phyloP scores from a whole-genome alignment of 73 alveolate genomes.

The Loxodes magnus region DNA sequence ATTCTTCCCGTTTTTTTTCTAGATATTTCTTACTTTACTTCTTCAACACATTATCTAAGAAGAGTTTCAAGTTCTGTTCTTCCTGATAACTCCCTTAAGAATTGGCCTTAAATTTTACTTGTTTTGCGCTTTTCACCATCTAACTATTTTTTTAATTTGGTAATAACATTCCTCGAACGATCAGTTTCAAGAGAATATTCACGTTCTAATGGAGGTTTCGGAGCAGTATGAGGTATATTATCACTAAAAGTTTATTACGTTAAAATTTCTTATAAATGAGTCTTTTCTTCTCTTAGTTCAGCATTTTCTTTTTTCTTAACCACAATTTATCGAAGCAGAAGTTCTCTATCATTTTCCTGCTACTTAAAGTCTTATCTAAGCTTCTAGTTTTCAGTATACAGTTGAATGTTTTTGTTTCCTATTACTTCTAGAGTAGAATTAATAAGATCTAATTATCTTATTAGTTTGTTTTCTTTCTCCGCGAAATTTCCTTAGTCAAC shows the following conservation, averaged over 20 bases:
- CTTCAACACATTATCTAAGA: slow-evolving; percentile 53
- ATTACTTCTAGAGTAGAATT: slow-evolving; percentile 44
- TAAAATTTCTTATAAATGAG: not conserved
- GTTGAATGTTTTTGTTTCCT: slow-evolving; percentile 40
- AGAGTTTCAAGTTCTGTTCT: slow-evolving; percentile 42
- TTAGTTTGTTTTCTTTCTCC: slow-evolving; percentile 55
- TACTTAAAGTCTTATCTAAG: slow-evolving; percentile 38
- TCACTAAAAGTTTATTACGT: not conserved
- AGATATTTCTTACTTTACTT: slow-evolving; percentile 44
- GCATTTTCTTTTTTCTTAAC: slow-evolving; percentile 56
- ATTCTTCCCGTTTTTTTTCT: slow-evolving; percentile 8
- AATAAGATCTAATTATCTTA: slow-evolving; percentile 44
- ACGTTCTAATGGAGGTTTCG: not conserved
- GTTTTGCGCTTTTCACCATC: slow-evolving; percentile 31
- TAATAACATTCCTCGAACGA: slow-evolving; percentile 36
- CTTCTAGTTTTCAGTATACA: slow-evolving; percentile 51
- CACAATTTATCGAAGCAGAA: slow-evolving; percentile 39
- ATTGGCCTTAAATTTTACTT: slow-evolving; percentile 28
- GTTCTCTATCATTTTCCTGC: slow-evolving; percentile 51
- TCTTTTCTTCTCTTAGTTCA: slow-evolving; percentile 44
- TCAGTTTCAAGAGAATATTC: slow-evolving; percentile 32
- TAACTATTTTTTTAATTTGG: slow-evolving; percentile 36
- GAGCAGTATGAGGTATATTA: too few relatives aligned
- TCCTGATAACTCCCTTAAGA: slow-evolving; percentile 43
- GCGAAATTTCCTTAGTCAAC: slow-evolving; percentile 28